These are phyloP conservation scores for Podospora bellae-mahoneyi DNA, from an alignment of 495 filamentous ascomycete genomes.

Conservation along the genomic window DNA sequence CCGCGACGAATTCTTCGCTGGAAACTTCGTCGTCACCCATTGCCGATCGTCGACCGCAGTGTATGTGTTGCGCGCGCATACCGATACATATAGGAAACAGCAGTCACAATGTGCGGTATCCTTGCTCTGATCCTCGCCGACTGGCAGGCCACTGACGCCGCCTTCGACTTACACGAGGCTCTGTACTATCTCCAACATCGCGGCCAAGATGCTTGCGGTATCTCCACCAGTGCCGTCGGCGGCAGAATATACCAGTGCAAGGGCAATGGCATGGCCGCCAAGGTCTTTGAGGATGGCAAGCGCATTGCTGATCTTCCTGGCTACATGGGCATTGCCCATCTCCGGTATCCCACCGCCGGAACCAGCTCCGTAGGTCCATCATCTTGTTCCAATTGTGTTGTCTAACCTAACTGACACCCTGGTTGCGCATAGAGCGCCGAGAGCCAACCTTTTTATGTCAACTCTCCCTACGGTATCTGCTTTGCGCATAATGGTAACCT, in stretches of 20 bases:
- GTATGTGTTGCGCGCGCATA: background rate
- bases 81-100: background rate
- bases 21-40: background rate
- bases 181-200: slow-evolving; percentile 80
- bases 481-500: slow-evolving; percentile 76
- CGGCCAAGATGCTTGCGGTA: slow-evolving; percentile 91
- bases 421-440: slow-evolving; percentile 54
- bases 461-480: slow-evolving; percentile 77
- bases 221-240: slow-evolving; percentile 71
- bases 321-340: slow-evolving; percentile 84
- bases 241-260: slow-evolving; percentile 88
- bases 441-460: slow-evolving; percentile 90
- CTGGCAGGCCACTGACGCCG: slow-evolving; percentile 31
- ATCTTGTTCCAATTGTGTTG: background rate
- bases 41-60: slow-evolving; percentile 3
- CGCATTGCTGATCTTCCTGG: slow-evolving; percentile 76
- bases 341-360: slow-evolving; percentile 88
- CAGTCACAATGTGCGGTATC: slow-evolving; percentile 76
- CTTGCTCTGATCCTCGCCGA: slow-evolving; percentile 73
- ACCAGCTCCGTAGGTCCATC: slow-evolving; percentile 57
- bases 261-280: slow-evolving; percentile 86
- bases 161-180: slow-evolving; percentile 79
- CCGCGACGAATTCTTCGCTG: slow-evolving; percentile 2
- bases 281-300: slow-evolving; percentile 75
- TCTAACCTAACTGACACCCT: background rate